phyloP scores from a whole-genome alignment of 805 yeast species.

The Yamadazyma phyllophila region DNA sequence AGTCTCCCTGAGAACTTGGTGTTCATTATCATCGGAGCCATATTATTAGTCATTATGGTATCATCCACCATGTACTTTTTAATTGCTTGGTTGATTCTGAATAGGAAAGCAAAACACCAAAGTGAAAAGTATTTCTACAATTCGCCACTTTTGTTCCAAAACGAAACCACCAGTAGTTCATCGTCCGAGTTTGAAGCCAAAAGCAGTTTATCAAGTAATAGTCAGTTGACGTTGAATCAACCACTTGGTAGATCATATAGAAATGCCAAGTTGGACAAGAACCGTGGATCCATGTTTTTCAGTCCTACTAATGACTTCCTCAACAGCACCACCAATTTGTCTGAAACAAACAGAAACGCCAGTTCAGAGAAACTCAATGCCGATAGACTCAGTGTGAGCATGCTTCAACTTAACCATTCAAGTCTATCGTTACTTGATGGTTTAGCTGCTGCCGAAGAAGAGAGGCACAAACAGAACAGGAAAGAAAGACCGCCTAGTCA shows the following conservation, averaged over 20 bases:
- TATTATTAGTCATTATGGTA: conserved; percentile 23
- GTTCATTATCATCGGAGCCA: conserved; percentile 42
- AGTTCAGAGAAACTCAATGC: conserved; percentile 1
- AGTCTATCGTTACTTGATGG: conserved; percentile 5
- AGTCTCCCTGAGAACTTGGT: conserved; percentile 35
- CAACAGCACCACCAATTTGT: background rate
- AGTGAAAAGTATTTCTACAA: conserved; percentile 30
- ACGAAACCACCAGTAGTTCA: conserved; percentile 6
- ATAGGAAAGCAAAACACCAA: conserved; percentile 27
- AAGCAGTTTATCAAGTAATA: conserved; percentile 9
- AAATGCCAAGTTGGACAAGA: conserved; percentile 20
- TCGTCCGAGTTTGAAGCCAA: conserved; percentile 23
- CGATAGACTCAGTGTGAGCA: conserved; percentile 3
- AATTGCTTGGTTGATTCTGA: conserved; percentile 22
- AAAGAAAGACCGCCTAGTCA: conserved; percentile 38
- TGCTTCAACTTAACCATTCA: conserved; percentile 6
- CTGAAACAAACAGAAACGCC: background rate
- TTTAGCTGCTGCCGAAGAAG: background rate
- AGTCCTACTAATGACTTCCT: conserved; percentile 41
- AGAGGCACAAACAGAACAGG: background rate
- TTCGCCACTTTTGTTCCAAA: conserved; percentile 6
- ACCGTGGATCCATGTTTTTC: conserved; percentile 48
- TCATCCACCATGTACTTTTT: conserved; percentile 20
- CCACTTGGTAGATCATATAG: conserved; percentile 28
- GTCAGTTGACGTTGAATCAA: conserved; percentile 14